phyloP scores from a whole-genome alignment of 83 land plant genomes.

The Thuja plicata region DNA sequence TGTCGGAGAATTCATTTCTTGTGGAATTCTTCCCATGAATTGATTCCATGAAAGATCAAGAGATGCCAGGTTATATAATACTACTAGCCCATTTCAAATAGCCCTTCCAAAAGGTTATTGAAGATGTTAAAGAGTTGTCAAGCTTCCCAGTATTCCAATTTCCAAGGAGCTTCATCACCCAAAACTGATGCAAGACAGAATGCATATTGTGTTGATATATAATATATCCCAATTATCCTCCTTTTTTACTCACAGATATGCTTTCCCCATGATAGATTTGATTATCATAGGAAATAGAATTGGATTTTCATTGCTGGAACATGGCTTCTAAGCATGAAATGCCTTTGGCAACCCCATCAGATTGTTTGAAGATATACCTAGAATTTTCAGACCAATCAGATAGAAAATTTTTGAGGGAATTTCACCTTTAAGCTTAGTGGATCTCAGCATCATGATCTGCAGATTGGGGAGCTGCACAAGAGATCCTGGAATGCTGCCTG shows the following conservation, averaged over 20 bases:
- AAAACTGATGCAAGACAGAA: constrained; percentile 22
- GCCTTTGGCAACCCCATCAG: constrained; percentile 35
- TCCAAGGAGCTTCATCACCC: constrained; percentile 18
- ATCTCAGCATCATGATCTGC: constrained; percentile 44
- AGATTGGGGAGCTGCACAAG: constrained; percentile 22
- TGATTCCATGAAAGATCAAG: constrained; percentile 23
- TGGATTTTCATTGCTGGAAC: not conserved
- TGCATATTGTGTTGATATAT: constrained; percentile 10
- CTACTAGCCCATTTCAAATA: constrained; percentile 19
- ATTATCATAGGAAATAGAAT: not conserved
- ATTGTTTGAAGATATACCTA: constrained; percentile 38
- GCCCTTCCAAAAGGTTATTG: constrained; percentile 23
- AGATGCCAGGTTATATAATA: constrained; percentile 11
- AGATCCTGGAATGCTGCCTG: constrained; percentile 15
- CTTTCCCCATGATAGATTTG: not conserved
- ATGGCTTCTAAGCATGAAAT: constrained; percentile 17
- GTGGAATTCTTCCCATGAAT: constrained; percentile 16
- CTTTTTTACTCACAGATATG: not conserved
- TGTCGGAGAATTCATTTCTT: constrained; percentile 9
- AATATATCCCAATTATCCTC: not conserved
- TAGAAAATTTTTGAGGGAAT: not conserved
- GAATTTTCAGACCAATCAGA: constrained; percentile 24
- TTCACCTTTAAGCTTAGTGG: constrained; percentile 34
- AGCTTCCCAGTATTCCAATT: constrained; percentile 17
- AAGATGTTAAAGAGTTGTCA: constrained; percentile 24